phyloP scores from a whole-genome alignment of 2,329 filamentous ascomycete species.

The Westerdykella ornata region DNA sequence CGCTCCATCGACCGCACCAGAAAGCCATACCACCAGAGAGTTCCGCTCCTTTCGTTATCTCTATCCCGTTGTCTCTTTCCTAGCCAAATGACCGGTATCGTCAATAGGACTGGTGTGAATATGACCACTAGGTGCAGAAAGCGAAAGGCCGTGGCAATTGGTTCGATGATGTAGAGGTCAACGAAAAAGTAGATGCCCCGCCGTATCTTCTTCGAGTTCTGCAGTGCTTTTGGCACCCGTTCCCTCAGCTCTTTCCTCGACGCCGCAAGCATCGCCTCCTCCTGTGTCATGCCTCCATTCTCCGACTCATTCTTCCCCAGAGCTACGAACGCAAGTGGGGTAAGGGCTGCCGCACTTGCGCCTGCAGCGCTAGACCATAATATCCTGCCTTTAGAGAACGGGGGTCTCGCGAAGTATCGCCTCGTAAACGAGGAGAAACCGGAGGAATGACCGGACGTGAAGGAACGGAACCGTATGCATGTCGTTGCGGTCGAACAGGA shows the following conservation, averaged over 20 bases:
- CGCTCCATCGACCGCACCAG: conserved; percentile 84
- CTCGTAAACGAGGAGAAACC: conserved; percentile 18
- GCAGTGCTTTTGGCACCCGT: conserved; percentile 56
- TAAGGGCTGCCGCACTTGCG: conserved; percentile 37
- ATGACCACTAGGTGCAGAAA: conserved; percentile 82
- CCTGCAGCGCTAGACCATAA: conserved; percentile 30
- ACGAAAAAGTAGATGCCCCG: conserved; percentile 59
- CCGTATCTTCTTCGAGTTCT: conserved; percentile 52
- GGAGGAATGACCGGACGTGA: conserved; percentile 24
- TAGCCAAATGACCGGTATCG: conserved; percentile 75
- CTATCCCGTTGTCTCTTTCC: conserved; percentile 57
- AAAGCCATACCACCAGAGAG: conserved; percentile 91
- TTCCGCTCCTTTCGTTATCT: conserved; percentile 71
- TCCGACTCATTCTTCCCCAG: conserved; percentile 47
- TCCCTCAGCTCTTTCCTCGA: conserved; percentile 73
- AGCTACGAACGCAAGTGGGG: conserved; percentile 54
- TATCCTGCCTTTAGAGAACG: conserved; percentile 27
- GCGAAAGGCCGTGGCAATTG: conserved; percentile 76
- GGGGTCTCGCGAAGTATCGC: conserved; percentile 31
- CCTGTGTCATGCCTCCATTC: conserved; percentile 57
- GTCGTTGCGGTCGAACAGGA: conserved; percentile 15
- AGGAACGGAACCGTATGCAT: conserved; percentile 2
- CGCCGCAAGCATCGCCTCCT: conserved; percentile 78
- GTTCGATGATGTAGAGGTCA: conserved; percentile 70
- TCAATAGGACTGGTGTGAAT: conserved; percentile 80